Evolutionary conservation across 2,329 filamentous ascomycete species (phyloP).

Genomic region (Fusarium subglutinans): DNA sequence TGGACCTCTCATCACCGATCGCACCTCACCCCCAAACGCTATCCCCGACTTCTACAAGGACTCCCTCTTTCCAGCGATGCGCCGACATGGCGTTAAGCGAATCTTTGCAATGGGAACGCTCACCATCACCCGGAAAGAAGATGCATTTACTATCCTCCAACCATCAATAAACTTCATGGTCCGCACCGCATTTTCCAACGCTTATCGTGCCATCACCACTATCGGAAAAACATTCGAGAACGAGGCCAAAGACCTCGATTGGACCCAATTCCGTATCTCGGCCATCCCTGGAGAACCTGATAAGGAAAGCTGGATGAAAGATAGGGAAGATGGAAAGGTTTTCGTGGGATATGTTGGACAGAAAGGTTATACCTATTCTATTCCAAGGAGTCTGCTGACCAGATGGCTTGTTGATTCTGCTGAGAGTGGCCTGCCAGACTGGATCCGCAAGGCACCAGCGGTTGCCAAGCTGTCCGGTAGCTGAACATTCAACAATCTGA

Average conservation of each 20-base stretch:
- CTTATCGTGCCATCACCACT: slow-evolving; percentile 2
- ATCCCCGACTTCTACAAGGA: slow-evolving; percentile 4
- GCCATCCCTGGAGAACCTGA: slow-evolving; percentile 41
- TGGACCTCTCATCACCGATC: not conserved
- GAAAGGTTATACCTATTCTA: slow-evolving; percentile 28
- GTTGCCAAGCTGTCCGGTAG: not conserved
- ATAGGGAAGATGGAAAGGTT: slow-evolving; percentile 38
- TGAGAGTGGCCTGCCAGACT: not conserved
- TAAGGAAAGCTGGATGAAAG: slow-evolving; percentile 40
- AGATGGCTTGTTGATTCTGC: slow-evolving; percentile 44
- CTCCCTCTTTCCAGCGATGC: slow-evolving; percentile 17
- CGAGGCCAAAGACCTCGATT: slow-evolving; percentile 39
- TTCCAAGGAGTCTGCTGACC: slow-evolving; percentile 27
- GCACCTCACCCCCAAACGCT: accelerated
- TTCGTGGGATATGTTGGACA: slow-evolving; percentile 35
- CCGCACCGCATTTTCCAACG: slow-evolving; percentile 1
- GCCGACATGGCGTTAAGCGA: slow-evolving; percentile 27
- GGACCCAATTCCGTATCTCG: slow-evolving; percentile 43
- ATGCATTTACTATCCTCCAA: slow-evolving; percentile 31
- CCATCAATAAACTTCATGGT: slow-evolving; percentile 17
- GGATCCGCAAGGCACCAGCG: not conserved
- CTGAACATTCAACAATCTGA: not conserved
- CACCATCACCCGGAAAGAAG: slow-evolving; percentile 40
- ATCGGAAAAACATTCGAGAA: slow-evolving; percentile 15
- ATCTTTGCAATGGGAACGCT: slow-evolving; percentile 49